A percentile compares a stretch with the other conserved stretches of the same genome.
Conservation (phyloP, 768 basidiomycete species). For the Mycena venus region DNA sequence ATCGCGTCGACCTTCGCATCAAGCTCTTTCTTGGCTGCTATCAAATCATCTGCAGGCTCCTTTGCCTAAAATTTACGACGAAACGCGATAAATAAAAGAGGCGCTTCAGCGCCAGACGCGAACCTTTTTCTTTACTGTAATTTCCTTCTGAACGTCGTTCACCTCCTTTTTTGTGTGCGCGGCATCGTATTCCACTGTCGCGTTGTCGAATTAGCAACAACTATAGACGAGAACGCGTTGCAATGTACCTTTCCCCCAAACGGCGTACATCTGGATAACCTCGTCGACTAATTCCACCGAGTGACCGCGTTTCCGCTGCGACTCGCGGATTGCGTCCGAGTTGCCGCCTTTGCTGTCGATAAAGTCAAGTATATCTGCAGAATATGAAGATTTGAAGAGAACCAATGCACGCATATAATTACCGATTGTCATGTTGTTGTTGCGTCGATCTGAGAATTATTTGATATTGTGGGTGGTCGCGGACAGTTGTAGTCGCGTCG, state of each 20-base stretch:
- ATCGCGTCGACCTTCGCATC: constrained; percentile 85
- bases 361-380: constrained; percentile 82
- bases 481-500: no score
- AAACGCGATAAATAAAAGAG: neutral
- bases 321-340: constrained; percentile 89
- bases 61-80: constrained; percentile 83
- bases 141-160: constrained; percentile 95
- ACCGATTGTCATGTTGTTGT: constrained; percentile 78
- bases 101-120: constrained; percentile 5
- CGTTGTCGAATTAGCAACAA: constrained; percentile 7
- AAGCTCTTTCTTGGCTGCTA: constrained; percentile 84
- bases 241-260: constrained; percentile 93
- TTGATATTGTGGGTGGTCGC: neutral
- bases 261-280: constrained; percentile 89
- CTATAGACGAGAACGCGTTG: constrained; percentile 6
- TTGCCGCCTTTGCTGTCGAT: constrained; percentile 94
- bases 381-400: no score
- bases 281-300: constrained; percentile 95
- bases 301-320: constrained; percentile 92
- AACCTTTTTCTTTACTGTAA: constrained; percentile 94
- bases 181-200: constrained; percentile 88
- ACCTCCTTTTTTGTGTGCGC: constrained; percentile 84
- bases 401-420: no score
- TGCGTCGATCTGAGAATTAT: no score
- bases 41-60: constrained; percentile 90